Evolutionary conservation across 2,329 filamentous ascomycete species (phyloP).

Genomic region (Pseudogymnoascus sp.): DNA sequence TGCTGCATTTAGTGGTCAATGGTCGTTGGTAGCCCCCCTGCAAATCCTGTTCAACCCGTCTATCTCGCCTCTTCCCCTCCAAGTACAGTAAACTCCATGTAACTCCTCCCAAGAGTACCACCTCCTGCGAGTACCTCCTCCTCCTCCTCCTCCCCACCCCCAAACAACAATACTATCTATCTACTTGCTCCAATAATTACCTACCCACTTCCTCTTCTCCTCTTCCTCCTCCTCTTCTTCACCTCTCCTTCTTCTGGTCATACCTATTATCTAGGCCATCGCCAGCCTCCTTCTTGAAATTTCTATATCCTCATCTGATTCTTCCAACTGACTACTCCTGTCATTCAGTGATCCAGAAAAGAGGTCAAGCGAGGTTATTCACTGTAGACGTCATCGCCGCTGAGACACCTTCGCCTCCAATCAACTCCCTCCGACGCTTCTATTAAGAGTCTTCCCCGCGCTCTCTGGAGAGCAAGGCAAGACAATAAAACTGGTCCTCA

Average conservation of each 20-base stretch:
- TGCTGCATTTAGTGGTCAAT: not conserved
- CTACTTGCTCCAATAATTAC: not conserved
- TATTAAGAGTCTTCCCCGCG: slow-evolving; percentile 8
- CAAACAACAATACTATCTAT: not conserved
- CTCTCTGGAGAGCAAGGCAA: slow-evolving; percentile 21
- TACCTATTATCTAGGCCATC: slow-evolving; percentile 21
- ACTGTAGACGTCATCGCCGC: slow-evolving; percentile 1
- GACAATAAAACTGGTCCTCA: slow-evolving; percentile 19
- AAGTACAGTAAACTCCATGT: not conserved
- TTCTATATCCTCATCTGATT: slow-evolving; percentile 8
- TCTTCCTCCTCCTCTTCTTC: slow-evolving; percentile 10
- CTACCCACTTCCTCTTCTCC: not conserved
- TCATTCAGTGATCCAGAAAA: slow-evolving; percentile 6
- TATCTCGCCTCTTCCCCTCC: not conserved
- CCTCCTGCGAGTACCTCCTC: too few species aligned
- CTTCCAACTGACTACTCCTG: not conserved
- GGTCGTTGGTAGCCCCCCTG: not conserved
- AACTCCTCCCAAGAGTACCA: too few species aligned
- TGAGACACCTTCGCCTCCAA: slow-evolving; percentile 1
- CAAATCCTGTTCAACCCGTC: not conserved
- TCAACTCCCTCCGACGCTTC: not conserved
- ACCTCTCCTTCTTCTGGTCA: slow-evolving; percentile 13
- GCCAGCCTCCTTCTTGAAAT: slow-evolving; percentile 19
- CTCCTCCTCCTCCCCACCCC: not conserved
- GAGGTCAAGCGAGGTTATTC: slow-evolving; percentile 8